phyloP scores from a whole-genome alignment of 352 stramenopile genomes.

The Phytophthora vignae region DNA sequence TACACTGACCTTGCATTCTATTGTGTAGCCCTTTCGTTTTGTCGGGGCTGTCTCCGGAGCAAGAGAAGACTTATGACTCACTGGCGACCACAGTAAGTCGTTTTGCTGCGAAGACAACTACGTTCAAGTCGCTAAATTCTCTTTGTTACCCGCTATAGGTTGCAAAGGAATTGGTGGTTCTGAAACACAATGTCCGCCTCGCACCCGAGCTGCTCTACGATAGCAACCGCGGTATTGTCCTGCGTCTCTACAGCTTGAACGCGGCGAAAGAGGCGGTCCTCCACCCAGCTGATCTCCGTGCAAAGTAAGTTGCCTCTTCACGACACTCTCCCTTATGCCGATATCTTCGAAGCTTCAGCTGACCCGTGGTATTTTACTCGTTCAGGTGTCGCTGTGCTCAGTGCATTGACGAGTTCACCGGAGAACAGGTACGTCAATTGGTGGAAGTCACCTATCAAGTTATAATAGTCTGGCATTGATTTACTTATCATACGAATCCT shows the following conservation, averaged over 20 bases:
- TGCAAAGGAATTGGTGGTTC: constrained; percentile 79
- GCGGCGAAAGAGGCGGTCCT: constrained; percentile 80
- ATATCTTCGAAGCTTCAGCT: not conserved
- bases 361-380: not conserved
- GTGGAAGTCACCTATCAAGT: not conserved
- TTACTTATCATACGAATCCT: not conserved
- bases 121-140: not conserved
- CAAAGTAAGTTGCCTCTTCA: constrained; percentile 45
- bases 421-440: constrained; percentile 58
- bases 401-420: constrained; percentile 90
- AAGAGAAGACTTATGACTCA: constrained; percentile 74
- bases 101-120: not conserved
- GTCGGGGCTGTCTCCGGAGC: constrained; percentile 65
- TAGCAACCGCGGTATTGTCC: constrained; percentile 79
- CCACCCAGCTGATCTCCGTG: constrained; percentile 77
- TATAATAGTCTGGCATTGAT: constrained; percentile 4
- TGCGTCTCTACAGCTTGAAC: constrained; percentile 77
- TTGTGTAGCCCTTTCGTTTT: constrained; percentile 79
- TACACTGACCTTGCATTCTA: constrained; percentile 8
- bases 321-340: not conserved
- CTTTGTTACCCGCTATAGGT: constrained; percentile 43
- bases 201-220: constrained; percentile 85
- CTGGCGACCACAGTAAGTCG: constrained; percentile 64
- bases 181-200: constrained; percentile 75
- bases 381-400: constrained; percentile 82